Percentiles rank a stretch among this genome's conserved stretches.
Evolutionary conservation across 1,284 basidiomycete species (phyloP).

Genomic region (Apiotrichum brassicae): DNA sequence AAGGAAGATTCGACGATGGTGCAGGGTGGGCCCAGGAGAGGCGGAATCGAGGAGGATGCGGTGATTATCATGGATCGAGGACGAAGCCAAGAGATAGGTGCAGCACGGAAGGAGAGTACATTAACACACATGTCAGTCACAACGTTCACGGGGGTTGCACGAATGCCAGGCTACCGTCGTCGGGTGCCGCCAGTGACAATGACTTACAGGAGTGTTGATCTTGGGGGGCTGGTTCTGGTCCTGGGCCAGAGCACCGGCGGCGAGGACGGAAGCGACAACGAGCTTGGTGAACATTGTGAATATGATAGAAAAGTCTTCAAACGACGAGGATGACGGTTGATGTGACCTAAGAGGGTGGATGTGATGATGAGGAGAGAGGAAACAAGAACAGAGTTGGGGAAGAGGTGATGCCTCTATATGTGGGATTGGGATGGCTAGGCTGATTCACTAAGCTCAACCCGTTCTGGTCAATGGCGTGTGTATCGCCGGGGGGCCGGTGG

Average conservation of each 20-base stretch:
- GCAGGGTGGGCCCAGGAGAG: neutral
- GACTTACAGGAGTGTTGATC: slow-evolving; percentile 12
- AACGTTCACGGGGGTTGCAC: neutral
- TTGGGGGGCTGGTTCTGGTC: neutral
- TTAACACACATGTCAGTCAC: no score
- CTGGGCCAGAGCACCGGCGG: slow-evolving; percentile 19
- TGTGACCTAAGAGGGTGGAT: slow-evolving; percentile 3
- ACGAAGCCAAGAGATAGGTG: no score
- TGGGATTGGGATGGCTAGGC: neutral
- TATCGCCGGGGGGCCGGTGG: no score
- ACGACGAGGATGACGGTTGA: neutral
- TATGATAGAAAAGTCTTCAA: neutral
- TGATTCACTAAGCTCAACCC: no score
- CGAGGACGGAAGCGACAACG: slow-evolving; percentile 8
- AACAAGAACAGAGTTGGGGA: neutral
- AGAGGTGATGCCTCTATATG: neutral
- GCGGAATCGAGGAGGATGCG: neutral
- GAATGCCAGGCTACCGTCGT: neutral
- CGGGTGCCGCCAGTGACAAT: neutral
- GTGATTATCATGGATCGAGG: no score
- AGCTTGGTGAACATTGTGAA: slow-evolving; percentile 2
- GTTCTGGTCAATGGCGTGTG: no score
- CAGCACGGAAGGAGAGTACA: no score
- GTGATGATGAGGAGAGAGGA: neutral
- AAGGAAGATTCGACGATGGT: neutral